Evolutionary conservation across 257 asterid species (phyloP).

Genomic region (Solanum clarkiae): DNA sequence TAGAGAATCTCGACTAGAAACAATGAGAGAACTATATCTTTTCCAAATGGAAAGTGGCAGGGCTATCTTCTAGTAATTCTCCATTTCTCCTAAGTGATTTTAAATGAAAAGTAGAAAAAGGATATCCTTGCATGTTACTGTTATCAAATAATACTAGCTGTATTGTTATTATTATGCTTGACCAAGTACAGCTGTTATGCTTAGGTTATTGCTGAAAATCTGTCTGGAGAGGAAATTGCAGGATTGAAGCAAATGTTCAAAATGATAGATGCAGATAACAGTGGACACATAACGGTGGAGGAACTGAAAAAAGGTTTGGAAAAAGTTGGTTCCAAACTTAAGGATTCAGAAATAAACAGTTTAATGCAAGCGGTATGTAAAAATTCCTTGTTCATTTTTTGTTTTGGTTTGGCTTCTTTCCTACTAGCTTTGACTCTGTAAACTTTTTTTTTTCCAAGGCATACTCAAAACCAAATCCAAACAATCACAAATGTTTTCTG

Average conservation of each 20-base stretch:
- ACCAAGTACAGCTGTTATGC: background rate
- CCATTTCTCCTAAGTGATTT: background rate
- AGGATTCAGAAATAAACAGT: constrained; percentile 20
- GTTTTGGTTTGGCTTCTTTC: background rate
- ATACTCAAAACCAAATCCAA: background rate
- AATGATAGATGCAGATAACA: constrained; percentile 35
- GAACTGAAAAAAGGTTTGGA: constrained; percentile 26
- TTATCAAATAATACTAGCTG: background rate
- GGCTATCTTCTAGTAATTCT: background rate
- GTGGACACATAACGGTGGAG: constrained; percentile 35
- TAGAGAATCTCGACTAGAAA: background rate
- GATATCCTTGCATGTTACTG: background rate
- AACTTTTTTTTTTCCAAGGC: background rate
- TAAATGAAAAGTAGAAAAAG: background rate
- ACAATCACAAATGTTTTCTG: background rate
- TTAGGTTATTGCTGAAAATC: constrained; percentile 32
- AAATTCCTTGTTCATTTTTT: background rate
- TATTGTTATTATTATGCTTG: background rate
- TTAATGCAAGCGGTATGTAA: constrained; percentile 1
- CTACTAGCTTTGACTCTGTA: background rate
- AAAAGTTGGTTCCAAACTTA: constrained; percentile 25
- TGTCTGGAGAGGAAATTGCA: constrained; percentile 40
- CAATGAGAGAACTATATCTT: background rate
- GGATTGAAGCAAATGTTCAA: constrained; percentile 39
- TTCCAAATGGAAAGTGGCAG: background rate